phyloP scores from a whole-genome alignment of 2,329 filamentous ascomycete genomes.

The Ceratocystis ficicola region DNA sequence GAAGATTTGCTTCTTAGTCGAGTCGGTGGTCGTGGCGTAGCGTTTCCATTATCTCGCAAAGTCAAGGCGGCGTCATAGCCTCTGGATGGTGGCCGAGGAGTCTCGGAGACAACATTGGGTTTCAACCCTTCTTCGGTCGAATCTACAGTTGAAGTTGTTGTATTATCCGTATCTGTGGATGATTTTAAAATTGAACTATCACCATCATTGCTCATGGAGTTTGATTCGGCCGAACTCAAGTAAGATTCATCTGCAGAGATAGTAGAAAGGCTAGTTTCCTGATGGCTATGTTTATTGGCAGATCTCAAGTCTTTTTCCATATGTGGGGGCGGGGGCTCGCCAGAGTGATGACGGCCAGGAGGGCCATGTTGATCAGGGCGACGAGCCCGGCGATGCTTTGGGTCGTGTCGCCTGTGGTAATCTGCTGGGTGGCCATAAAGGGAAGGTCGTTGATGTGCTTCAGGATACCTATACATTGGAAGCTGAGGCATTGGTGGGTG shows the following conservation, averaged over 20 bases:
- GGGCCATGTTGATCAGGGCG: background rate
- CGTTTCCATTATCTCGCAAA: constrained; percentile 12
- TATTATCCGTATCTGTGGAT: background rate
- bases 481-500: background rate
- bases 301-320: background rate
- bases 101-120: background rate
- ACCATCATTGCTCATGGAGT: background rate
- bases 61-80: constrained; percentile 10
- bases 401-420: background rate
- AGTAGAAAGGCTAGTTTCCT: background rate
- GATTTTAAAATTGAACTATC: constrained; percentile 3
- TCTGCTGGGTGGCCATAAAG: background rate
- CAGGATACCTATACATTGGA: background rate
- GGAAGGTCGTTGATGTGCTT: background rate
- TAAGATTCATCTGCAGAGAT: background rate
- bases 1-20: constrained; percentile 9
- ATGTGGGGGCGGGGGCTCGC: background rate
- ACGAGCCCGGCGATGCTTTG: background rate
- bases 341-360: background rate
- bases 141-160: background rate
- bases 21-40: constrained; percentile 9
- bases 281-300: background rate
- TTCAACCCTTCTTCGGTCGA: background rate
- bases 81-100: constrained; percentile 5
- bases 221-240: constrained; percentile 4